phyloP scores from a whole-genome alignment of 2,329 filamentous ascomycete genomes.

The Fonsecaea monophora region DNA sequence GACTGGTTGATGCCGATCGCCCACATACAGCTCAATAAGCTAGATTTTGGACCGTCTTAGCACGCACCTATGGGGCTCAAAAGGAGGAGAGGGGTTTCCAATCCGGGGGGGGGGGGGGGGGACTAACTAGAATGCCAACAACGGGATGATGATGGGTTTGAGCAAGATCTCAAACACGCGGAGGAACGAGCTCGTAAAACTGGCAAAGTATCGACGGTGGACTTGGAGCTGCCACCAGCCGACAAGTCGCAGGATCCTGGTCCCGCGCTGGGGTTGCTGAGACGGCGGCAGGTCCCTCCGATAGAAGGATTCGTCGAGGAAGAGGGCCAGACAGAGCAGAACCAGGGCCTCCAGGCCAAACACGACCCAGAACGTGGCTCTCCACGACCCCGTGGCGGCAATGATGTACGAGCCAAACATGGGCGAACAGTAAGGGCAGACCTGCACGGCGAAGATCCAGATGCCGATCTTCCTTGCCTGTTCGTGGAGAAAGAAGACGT shows the following conservation, averaged over 20 bases:
- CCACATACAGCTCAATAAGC: slow-evolving; percentile 47
- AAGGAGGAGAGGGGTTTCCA: neutral
- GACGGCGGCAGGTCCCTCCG: slow-evolving; percentile 39
- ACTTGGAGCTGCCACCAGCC: slow-evolving; percentile 38
- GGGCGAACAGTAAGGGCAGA: slow-evolving; percentile 38
- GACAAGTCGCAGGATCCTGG: slow-evolving; percentile 40
- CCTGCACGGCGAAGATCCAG: slow-evolving; percentile 45
- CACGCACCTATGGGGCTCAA: neutral
- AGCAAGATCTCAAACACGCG: slow-evolving; percentile 46
- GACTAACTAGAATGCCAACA: slow-evolving; percentile 45
- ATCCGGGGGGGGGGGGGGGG: too few species aligned
- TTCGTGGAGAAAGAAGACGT: slow-evolving; percentile 51
- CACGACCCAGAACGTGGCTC: slow-evolving; percentile 45
- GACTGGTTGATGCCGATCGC: slow-evolving; percentile 62
- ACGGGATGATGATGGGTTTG: slow-evolving; percentile 47
- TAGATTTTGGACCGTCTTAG: neutral
- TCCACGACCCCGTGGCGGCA: slow-evolving; percentile 43
- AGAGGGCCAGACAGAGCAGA: slow-evolving; percentile 43
- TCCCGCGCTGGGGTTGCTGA: slow-evolving; percentile 35
- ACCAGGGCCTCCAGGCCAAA: slow-evolving; percentile 40
- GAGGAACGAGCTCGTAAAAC: slow-evolving; percentile 42
- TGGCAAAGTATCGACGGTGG: slow-evolving; percentile 42
- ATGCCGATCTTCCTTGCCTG: slow-evolving; percentile 50
- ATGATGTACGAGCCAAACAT: slow-evolving; percentile 46
- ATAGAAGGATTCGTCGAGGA: slow-evolving; percentile 49